Evolutionary conservation across 352 stramenopile genomes (phyloP), one percentile per base, ranked within the genome.

Genomic region (Phytopythium chamaehyphon): DNA sequence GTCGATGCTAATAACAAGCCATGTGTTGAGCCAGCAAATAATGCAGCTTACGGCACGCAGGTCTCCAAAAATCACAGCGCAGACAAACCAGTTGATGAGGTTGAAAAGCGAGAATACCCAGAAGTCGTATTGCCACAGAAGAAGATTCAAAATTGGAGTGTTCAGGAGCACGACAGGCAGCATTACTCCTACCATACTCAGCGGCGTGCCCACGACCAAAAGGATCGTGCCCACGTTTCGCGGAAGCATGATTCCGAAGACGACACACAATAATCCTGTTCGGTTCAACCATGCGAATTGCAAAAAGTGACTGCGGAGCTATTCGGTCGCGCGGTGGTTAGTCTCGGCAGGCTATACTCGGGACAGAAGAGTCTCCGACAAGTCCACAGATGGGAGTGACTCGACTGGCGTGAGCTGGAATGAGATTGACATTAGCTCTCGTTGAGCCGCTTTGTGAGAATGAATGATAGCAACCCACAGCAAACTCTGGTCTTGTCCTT

Each of bases 81-180:
- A 55, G 19, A 67, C 47, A 24, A 26, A 21, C 59, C 59, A 67
- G 40, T 62, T 60, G 37, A 45, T 19, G 1, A 47, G 14, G 42
- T 67, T 63, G n/a, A 58, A 59, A 2, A 54, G 6, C 9, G 46
- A 62, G 40, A 67, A 67, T 40, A 67, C 46, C 54, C 59, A 67
- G 22, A 63, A 63, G 44, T 67, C 59, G 40, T 63, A 58, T 18
- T 66, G 59, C 6, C 33, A 31, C 3, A 54, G 2, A 15, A 66
- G 15, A n/a, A 55, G 26, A 1, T 33, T 18, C n/a, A 66, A 38
- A 22, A 66, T 10, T 14, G 53, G 39, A 14, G 36, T 18, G 28
- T 49, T 66, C 47, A 62, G 57, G 2, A 68, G 15, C 43, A 54
- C 0, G 16, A 59, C 42, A 2, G 59, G 47, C 21, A 57, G 35